A percentile compares a stretch with the other conserved stretches of the same genome.
Evolutionary conservation across 106 monocot genomes (phyloP).

Genomic region (Dendrobium catenatum): DNA sequence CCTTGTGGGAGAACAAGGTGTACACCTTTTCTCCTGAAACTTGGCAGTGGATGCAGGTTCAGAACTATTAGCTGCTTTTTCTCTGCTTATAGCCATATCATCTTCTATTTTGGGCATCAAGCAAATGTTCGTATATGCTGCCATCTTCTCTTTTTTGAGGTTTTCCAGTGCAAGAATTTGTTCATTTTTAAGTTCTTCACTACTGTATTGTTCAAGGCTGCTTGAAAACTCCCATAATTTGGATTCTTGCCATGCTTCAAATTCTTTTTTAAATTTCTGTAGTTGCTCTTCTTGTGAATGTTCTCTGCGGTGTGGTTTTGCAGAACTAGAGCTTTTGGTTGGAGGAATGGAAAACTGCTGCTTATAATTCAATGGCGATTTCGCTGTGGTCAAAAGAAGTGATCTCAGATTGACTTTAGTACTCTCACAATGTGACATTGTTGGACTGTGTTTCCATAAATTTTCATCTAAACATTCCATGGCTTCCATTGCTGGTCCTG

Average conservation of each 20-base stretch:
- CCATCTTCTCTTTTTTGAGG: constrained; percentile 48
- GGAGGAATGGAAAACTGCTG: constrained; percentile 11
- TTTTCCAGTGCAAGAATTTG: constrained; percentile 48
- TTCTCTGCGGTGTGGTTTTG: constrained; percentile 42
- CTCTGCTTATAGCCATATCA: neutral
- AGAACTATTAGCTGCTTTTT: neutral
- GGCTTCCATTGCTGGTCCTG: constrained; percentile 12
- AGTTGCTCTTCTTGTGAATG: constrained; percentile 83
- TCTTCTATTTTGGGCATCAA: neutral
- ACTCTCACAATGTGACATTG: neutral
- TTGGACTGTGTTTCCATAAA: constrained; percentile 6
- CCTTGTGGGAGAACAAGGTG: constrained; percentile 40
- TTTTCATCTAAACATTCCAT: constrained; percentile 27
- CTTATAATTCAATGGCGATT: constrained; percentile 13
- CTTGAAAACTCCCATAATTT: constrained; percentile 52
- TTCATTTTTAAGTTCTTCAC: constrained; percentile 3
- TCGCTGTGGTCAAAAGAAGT: constrained; percentile 14
- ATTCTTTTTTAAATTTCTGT: constrained; percentile 87
- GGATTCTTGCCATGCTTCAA: constrained; percentile 75
- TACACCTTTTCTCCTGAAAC: constrained; percentile 19
- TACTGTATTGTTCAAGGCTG: constrained; percentile 11
- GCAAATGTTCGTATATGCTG: constrained; percentile 13
- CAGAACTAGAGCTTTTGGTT: constrained; percentile 12
- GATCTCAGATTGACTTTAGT: neutral
- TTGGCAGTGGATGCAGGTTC: constrained; percentile 9